These are phyloP conservation scores for Elsinoe batatas DNA, from an alignment of 2,329 filamentous ascomycete species.

Conservation along the genomic window DNA sequence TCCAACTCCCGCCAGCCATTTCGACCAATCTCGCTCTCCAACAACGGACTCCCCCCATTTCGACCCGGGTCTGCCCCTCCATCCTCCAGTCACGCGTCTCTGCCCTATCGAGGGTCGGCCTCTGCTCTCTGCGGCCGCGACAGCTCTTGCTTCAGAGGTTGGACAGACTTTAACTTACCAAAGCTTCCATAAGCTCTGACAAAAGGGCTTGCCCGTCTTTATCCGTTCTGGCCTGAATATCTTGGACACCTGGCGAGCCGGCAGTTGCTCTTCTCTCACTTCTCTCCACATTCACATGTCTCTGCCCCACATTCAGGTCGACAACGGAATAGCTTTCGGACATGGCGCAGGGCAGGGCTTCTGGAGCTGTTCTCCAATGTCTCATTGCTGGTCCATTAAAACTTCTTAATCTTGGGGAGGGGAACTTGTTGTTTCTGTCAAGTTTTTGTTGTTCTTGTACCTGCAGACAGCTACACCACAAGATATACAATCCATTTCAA, in stretches of 20 bases:
- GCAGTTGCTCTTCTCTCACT: constrained; percentile 5
- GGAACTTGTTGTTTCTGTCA: not conserved
- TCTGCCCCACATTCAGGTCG: constrained; percentile 11
- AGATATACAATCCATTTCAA: not conserved
- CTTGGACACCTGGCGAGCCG: not conserved
- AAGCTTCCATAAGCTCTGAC: constrained; percentile 9
- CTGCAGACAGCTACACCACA: not conserved
- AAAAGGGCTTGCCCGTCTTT: constrained; percentile 6
- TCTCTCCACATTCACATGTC: constrained; percentile 9
- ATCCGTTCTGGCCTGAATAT: not conserved
- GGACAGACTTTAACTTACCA: too few relatives aligned
- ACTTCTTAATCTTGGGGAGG: not conserved
- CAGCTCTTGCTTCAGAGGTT: not conserved
- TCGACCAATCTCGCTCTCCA: not conserved
- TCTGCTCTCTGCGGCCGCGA: constrained; percentile 1
- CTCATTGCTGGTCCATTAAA: not conserved
- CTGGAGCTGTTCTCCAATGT: constrained; percentile 8
- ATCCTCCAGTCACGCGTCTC: not conserved
- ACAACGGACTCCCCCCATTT: constrained; percentile 1
- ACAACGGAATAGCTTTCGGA: not conserved
- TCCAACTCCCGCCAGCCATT: not conserved
- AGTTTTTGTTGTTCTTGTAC: not conserved
- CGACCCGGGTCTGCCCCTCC: not conserved
- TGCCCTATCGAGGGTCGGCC: not conserved
- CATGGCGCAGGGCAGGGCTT: not conserved